These are phyloP conservation scores for Gymnopus androsaceus DNA, from an alignment of 1,284 basidiomycete genomes.

Conservation along the genomic window DNA sequence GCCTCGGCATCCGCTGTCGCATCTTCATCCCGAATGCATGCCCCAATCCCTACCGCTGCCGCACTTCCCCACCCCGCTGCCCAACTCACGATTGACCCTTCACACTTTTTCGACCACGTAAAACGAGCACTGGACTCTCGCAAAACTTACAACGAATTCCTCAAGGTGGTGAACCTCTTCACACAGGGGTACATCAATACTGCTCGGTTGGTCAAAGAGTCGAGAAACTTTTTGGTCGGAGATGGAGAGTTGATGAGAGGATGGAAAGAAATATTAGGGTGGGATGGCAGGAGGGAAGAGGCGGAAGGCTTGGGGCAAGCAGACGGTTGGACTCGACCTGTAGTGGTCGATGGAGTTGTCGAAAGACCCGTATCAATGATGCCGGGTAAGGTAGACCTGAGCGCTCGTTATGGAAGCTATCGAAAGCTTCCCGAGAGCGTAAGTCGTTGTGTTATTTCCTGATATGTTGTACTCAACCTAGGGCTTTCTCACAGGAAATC, in stretches of 20 bases:
- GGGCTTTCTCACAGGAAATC: slow-evolving; percentile 60
- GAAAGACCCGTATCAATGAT: slow-evolving; percentile 43
- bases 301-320: slow-evolving; percentile 48
- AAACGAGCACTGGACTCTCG: slow-evolving; percentile 87
- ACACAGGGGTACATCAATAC: slow-evolving; percentile 93
- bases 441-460: slow-evolving; percentile 31
- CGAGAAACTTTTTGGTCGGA: slow-evolving; percentile 62
- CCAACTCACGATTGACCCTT: slow-evolving; percentile 61
- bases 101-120: slow-evolving; percentile 92
- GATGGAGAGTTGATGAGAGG: slow-evolving; percentile 80
- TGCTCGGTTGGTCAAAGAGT: slow-evolving; percentile 74
- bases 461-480: not conserved
- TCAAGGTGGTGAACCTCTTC: slow-evolving; percentile 94
- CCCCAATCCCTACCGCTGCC: slow-evolving; percentile 29
- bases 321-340: slow-evolving; percentile 42
- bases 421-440: slow-evolving; percentile 81
- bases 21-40: no score
- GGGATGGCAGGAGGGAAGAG: slow-evolving; percentile 72
- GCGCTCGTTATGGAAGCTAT: slow-evolving; percentile 82
- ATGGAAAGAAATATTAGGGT: slow-evolving; percentile 91
- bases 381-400: slow-evolving; percentile 51
- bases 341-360: slow-evolving; percentile 40
- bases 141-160: slow-evolving; percentile 92
- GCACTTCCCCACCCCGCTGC: slow-evolving; percentile 11
- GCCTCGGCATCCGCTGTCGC: slow-evolving; percentile 18